Conservation (phyloP, 306 rosid species). For the Vigna nakashimae region DNA sequence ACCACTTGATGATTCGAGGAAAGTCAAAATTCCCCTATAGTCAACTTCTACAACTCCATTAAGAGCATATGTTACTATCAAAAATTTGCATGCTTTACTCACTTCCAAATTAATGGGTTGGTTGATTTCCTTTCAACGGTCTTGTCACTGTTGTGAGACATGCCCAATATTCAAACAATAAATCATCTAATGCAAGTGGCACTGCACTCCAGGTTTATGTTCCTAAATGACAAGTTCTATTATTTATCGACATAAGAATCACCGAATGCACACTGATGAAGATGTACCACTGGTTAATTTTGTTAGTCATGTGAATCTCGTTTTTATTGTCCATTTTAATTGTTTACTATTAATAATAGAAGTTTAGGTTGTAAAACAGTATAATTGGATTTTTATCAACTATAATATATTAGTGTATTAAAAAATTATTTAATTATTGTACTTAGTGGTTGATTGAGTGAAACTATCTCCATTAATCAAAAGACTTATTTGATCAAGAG, state of each 20-base stretch:
- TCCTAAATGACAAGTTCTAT: neutral
- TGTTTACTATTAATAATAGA: neutral
- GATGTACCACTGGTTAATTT: neutral
- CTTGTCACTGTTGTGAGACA: neutral
- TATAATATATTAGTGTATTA: neutral
- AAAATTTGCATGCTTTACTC: neutral
- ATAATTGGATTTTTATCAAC: neutral
- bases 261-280: neutral
- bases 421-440: neutral
- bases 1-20: neutral
- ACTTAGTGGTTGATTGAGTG: neutral
- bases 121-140: neutral
- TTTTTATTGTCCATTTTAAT: neutral
- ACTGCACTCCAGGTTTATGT: neutral
- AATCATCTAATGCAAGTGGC: neutral
- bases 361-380: neutral
- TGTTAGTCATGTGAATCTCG: neutral
- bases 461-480: neutral
- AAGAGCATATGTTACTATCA: neutral
- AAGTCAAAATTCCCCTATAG: neutral
- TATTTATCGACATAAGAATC: neutral
- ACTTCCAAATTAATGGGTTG: neutral
- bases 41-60: neutral
- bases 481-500: neutral
- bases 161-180: neutral